Evolutionary conservation across 345 rosid genomes (phyloP).

Genomic region (Ceriops zippeliana): DNA sequence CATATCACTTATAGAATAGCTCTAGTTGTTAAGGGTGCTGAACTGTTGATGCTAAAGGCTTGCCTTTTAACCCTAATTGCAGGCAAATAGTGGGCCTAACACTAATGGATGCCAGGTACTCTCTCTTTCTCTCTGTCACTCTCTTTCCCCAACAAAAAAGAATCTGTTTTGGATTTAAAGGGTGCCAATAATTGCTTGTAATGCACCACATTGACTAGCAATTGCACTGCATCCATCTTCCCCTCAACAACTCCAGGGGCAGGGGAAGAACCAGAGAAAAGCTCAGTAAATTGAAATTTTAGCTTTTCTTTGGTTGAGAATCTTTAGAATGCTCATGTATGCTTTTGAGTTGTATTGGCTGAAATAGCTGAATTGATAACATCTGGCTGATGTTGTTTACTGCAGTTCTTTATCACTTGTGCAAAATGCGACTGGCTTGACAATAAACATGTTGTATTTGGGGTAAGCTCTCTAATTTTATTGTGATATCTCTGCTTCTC

Average conservation of each 20-base stretch:
- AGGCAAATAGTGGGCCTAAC: conserved; percentile 92
- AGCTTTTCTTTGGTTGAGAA: too few species aligned
- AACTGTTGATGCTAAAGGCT: neutral
- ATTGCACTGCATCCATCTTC: too few species aligned
- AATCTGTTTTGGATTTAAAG: too few species aligned
- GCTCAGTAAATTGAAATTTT: too few species aligned
- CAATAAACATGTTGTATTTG: conserved; percentile 92
- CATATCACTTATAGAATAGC: neutral
- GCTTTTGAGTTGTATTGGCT: neutral
- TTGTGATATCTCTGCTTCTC: neutral
- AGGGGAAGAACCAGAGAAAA: too few species aligned
- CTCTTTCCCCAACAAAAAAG: conserved; percentile 3
- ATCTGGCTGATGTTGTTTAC: neutral
- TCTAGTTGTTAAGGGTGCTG: neutral
- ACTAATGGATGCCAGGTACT: conserved; percentile 89
- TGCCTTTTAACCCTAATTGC: conserved; percentile 22
- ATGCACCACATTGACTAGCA: too few species aligned
- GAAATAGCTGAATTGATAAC: neutral
- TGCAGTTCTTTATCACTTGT: conserved; percentile 94
- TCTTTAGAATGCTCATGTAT: too few species aligned
- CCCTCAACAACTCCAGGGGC: too few species aligned
- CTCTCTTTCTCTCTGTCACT: neutral
- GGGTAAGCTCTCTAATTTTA: conserved; percentile 54
- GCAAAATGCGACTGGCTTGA: conserved; percentile 99
- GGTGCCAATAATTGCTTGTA: too few species aligned